Conservation (phyloP, 176 grass and related monocot genomes). For the Elaeis guineensis region DNA sequence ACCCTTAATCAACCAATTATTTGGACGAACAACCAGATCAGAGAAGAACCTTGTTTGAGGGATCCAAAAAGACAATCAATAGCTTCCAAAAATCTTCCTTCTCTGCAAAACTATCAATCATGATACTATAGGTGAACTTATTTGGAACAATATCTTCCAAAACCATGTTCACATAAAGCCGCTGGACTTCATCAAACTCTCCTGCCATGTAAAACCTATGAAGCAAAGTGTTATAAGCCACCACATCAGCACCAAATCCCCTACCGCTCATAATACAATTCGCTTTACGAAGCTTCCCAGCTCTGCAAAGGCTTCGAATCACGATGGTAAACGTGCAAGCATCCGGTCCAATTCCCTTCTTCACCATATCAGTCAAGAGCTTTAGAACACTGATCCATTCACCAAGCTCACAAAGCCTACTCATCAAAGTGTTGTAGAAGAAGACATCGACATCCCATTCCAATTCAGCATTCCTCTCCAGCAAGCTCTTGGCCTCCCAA, state of each 20-base stretch:
- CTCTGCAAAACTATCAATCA: constrained; percentile 57
- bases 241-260: constrained; percentile 33
- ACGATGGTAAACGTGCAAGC: constrained; percentile 72
- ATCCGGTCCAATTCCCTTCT: constrained; percentile 65
- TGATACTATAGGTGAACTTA: constrained; percentile 41
- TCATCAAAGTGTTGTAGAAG: constrained; percentile 71
- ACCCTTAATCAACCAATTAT: constrained; percentile 46
- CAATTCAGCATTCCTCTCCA: constrained; percentile 41
- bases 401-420: constrained; percentile 46
- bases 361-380: constrained; percentile 46
- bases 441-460: constrained; percentile 47
- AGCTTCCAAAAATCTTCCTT: constrained; percentile 23
- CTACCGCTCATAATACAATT: constrained; percentile 34
- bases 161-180: constrained; percentile 33
- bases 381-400: constrained; percentile 48
- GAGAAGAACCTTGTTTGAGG: constrained; percentile 13
- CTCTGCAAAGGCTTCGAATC: constrained; percentile 43
- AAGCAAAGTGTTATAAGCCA: constrained; percentile 73
- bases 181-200: constrained; percentile 21
- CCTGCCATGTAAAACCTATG: constrained; percentile 43
- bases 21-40: constrained; percentile 42
- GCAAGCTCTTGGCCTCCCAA: constrained; percentile 41
- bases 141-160: constrained; percentile 32
- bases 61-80: constrained; percentile 26
- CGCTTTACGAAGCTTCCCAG: constrained; percentile 42